Evolutionary conservation across 371 early-diverging fungal genomes (phyloP).

Genomic region (Mucor lusitanicus): DNA sequence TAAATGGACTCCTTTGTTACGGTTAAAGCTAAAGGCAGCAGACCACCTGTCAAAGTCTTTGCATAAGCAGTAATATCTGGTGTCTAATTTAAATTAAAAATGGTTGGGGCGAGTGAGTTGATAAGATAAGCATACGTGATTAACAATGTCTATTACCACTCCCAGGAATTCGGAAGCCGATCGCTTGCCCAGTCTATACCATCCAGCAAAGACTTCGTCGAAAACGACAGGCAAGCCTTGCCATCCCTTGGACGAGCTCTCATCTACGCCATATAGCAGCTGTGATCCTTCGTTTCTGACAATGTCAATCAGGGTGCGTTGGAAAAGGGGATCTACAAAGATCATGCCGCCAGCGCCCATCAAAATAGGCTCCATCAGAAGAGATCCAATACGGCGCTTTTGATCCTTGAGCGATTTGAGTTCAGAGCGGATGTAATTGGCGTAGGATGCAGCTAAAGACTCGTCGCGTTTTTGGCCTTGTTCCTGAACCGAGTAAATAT

Average conservation of each 20-base stretch:
- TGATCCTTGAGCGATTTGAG: constrained; percentile 42
- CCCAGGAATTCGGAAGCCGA: constrained; percentile 69
- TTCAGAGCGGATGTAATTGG: constrained; percentile 46
- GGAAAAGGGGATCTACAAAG: constrained; percentile 83
- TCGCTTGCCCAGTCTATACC: constrained; percentile 72
- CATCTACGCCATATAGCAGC: constrained; percentile 23
- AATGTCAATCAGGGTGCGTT: constrained; percentile 62
- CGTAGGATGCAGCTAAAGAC: constrained; percentile 48
- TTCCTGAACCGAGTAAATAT: constrained; percentile 39
- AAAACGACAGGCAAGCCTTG: constrained; percentile 74
- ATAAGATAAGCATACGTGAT: constrained; percentile 1
- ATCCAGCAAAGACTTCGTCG: constrained; percentile 87
- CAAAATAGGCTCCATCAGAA: constrained; percentile 79
- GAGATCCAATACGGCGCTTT: constrained; percentile 69
- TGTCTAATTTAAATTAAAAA: constrained; percentile 30
- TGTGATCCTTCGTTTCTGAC: constrained; percentile 57
- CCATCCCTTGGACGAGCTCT: constrained; percentile 37
- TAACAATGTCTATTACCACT: constrained; percentile 50
- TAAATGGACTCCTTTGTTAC: constrained; percentile 70
- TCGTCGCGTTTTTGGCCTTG: constrained; percentile 15
- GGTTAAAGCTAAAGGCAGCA: constrained; percentile 74
- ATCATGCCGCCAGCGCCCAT: constrained; percentile 89
- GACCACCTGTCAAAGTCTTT: constrained; percentile 80
- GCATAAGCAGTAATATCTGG: constrained; percentile 85
- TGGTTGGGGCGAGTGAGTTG: constrained; percentile 9